Evolutionary conservation across 495 filamentous ascomycete species (phyloP).

Genomic region (Podospora pseudopauciseta): DNA sequence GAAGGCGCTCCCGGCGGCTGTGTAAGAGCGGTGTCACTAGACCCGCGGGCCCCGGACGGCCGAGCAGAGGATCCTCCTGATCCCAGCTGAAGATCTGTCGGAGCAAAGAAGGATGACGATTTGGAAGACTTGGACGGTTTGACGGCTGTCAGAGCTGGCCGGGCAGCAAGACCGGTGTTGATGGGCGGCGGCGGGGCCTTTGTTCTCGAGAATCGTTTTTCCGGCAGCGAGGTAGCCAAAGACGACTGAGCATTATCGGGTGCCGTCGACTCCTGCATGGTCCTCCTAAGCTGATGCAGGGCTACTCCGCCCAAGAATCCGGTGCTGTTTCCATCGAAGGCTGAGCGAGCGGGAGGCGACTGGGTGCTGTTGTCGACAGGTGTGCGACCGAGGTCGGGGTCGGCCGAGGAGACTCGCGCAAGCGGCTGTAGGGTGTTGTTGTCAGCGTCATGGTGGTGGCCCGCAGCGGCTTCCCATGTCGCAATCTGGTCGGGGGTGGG

Average conservation of each 20-base stretch:
- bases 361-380: conserved; percentile 17
- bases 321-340: conserved; percentile 26
- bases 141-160: conserved; percentile 23
- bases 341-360: conserved; percentile 24
- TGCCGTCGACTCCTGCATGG: conserved; percentile 17
- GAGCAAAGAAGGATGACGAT: conserved; percentile 38
- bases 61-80: conserved; percentile 6
- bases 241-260: conserved; percentile 20
- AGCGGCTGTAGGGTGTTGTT: conserved; percentile 26
- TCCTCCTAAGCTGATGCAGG: conserved; percentile 37
- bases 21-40: conserved; percentile 47
- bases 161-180: conserved; percentile 22
- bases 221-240: conserved; percentile 20
- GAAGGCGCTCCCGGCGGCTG: conserved; percentile 56
- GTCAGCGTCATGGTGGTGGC: conserved; percentile 23
- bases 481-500: conserved; percentile 42
- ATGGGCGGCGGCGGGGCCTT: conserved; percentile 34
- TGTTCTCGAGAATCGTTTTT: conserved; percentile 26
- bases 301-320: conserved; percentile 43
- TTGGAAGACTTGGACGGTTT: conserved; percentile 33
- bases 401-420: conserved; percentile 19
- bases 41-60: conserved; percentile 10
- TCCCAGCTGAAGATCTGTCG: conserved; percentile 37
- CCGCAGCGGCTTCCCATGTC: conserved; percentile 35
- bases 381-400: conserved; percentile 43